Percentiles rank a stretch among this genome's conserved stretches.
Evolutionary conservation across 176 grass and related monocot species (phyloP).

Genomic region (Dendrocalamus sinicus): DNA sequence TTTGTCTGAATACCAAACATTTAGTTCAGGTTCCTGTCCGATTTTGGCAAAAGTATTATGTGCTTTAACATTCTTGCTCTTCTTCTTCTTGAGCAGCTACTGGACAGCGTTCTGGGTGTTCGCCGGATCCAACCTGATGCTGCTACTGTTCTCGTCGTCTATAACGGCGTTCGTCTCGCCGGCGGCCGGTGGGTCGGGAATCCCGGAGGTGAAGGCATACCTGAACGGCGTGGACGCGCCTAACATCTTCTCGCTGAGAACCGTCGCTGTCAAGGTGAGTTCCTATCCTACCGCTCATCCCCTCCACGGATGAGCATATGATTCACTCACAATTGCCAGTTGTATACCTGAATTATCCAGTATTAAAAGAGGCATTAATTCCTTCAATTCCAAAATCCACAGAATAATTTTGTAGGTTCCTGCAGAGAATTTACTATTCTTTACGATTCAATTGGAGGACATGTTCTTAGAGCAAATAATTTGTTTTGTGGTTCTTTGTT

Average conservation of each 20-base stretch:
- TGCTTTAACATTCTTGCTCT: not conserved
- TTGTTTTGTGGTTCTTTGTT: not conserved
- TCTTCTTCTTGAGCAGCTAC: constrained; percentile 49
- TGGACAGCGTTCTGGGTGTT: constrained; percentile 84
- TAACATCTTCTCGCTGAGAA: constrained; percentile 86
- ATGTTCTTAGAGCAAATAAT: not conserved
- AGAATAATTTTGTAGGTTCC: not conserved
- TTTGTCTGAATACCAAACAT: not conserved
- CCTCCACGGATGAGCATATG: constrained; percentile 7
- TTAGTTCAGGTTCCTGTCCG: not conserved
- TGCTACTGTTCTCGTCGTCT: constrained; percentile 67
- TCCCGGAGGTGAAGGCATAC: constrained; percentile 96
- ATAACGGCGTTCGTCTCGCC: constrained; percentile 86
- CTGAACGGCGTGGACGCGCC: constrained; percentile 97
- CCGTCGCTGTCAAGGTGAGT: constrained; percentile 87
- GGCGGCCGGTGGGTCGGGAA: constrained; percentile 82
- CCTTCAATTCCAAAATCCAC: not conserved
- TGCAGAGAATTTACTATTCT: not conserved
- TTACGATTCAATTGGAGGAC: not conserved
- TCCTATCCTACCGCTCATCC: constrained; percentile 38
- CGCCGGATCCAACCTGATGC: constrained; percentile 64
- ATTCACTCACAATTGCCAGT: constrained; percentile 10
- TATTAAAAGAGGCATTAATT: not conserved
- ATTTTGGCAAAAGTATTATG: not conserved
- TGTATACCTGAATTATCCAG: not conserved